Percentiles rank a stretch among this genome's conserved stretches.
Conservation (phyloP, 257 asterid genomes). For the Penstemon newberryi region DNA sequence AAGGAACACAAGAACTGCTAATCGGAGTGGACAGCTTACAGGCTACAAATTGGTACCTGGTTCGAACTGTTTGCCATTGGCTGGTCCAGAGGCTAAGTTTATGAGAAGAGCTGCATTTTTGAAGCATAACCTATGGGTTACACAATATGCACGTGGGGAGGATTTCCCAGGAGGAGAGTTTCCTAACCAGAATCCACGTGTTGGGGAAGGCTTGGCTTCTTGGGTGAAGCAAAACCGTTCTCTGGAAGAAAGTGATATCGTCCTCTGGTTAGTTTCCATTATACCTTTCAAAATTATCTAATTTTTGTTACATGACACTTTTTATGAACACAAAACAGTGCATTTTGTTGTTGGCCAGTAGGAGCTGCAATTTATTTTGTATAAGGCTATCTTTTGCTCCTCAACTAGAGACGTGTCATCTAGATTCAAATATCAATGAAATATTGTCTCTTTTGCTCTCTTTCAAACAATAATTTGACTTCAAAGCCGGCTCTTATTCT, state of each 20-base stretch:
- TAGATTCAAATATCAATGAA: not conserved
- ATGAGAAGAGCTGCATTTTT: constrained; percentile 90
- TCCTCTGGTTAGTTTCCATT: constrained; percentile 70
- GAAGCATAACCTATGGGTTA: constrained; percentile 96
- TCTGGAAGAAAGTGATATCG: constrained; percentile 82
- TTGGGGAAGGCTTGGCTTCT: constrained; percentile 89
- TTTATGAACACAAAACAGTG: not conserved
- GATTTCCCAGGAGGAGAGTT: constrained; percentile 98
- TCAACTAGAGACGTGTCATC: not conserved
- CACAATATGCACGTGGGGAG: constrained; percentile 83
- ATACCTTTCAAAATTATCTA: not conserved
- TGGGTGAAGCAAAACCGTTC: constrained; percentile 89
- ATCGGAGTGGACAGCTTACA: constrained; percentile 84
- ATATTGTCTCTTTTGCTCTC: not conserved
- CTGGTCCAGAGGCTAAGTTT: constrained; percentile 92
- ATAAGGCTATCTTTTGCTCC: not conserved
- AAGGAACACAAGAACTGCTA: constrained; percentile 86
- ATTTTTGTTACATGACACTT: not conserved
- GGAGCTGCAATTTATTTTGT: not conserved
- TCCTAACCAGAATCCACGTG: constrained; percentile 98
- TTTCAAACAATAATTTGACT: not conserved
- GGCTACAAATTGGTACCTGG: constrained; percentile 95
- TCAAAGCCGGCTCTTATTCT: too few relatives aligned
- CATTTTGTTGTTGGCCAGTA: not conserved
- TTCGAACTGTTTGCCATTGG: constrained; percentile 84